Evolutionary conservation across 2,329 filamentous ascomycete species (phyloP).

Genomic region (Aspergillus pseudoterreus): DNA sequence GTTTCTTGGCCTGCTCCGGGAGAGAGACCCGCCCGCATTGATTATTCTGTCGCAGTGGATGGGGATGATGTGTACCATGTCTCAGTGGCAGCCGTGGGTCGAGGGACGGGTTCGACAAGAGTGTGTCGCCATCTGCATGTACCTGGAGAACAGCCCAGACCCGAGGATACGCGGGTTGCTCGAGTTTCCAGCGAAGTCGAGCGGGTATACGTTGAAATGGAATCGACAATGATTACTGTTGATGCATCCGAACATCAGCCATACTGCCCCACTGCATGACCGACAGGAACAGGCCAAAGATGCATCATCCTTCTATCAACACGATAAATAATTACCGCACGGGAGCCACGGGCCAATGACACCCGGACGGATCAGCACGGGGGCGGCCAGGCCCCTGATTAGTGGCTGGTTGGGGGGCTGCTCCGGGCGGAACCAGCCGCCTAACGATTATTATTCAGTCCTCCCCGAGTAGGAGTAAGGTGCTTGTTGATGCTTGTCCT

Average conservation of each 20-base stretch:
- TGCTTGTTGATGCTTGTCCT: not conserved
- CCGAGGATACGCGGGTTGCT: constrained; percentile 18
- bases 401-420: not conserved
- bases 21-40: constrained; percentile 24
- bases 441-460: not conserved
- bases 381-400: not conserved
- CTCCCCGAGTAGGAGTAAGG: not conserved
- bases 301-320: too few species aligned
- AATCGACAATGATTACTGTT: too few species aligned
- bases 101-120: constrained; percentile 24
- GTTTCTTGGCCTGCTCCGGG: constrained; percentile 21
- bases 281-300: too few species aligned
- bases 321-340: too few species aligned
- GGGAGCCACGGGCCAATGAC: not conserved
- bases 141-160: constrained; percentile 22
- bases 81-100: constrained; percentile 28
- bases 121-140: constrained; percentile 30
- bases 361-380: not conserved
- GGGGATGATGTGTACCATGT: constrained; percentile 26
- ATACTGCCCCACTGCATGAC: not conserved
- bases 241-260: too few species aligned
- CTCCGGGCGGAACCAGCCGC: not conserved
- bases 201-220: constrained; percentile 17
- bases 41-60: constrained; percentile 30
- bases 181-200: constrained; percentile 20